A percentile compares a stretch with the other conserved stretches of the same genome.
Conservation (phyloP, 306 rosid species). For the Quercus engelmannii region DNA sequence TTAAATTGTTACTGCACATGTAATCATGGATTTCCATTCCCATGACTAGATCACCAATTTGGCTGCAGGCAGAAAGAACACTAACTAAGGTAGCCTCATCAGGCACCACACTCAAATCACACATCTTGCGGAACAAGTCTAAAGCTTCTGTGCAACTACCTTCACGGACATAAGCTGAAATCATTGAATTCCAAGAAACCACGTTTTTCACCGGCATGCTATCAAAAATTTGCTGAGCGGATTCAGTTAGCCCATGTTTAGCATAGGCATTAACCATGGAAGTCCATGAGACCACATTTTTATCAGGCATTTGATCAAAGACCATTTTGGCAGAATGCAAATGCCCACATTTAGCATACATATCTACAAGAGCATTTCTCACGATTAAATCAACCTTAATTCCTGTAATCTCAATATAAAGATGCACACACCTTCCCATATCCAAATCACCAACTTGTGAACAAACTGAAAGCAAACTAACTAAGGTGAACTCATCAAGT, state of each 20-base stretch:
- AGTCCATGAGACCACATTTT: conserved; percentile 66
- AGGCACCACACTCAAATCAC: conserved; percentile 44
- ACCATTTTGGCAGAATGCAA: conserved; percentile 41
- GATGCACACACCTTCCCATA: conserved; percentile 55
- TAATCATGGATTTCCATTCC: conserved; percentile 50
- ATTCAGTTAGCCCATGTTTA: conserved; percentile 42
- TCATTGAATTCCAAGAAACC: conserved; percentile 79
- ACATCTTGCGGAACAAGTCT: conserved; percentile 55
- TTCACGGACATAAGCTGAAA: conserved; percentile 52
- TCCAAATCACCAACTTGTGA: conserved; percentile 45
- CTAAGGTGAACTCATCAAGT: conserved; percentile 60
- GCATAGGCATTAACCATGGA: conserved; percentile 63
- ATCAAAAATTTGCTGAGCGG: conserved; percentile 42
- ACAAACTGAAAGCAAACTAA: conserved; percentile 66
- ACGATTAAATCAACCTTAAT: conserved; percentile 52
- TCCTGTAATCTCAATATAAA: conserved; percentile 36
- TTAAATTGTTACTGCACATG: conserved; percentile 29
- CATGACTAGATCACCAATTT: conserved; percentile 57
- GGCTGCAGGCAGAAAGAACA: conserved; percentile 62
- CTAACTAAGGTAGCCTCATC: conserved; percentile 62
- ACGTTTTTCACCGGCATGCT: conserved; percentile 62
- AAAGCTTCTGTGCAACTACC: conserved; percentile 52
- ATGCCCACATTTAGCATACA: conserved; percentile 71
- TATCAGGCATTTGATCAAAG: conserved; percentile 46
- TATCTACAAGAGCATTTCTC: conserved; percentile 55